These are phyloP conservation scores for Microstegium vimineum DNA, from an alignment of 176 grass and related monocot species.

Conservation along the genomic window DNA sequence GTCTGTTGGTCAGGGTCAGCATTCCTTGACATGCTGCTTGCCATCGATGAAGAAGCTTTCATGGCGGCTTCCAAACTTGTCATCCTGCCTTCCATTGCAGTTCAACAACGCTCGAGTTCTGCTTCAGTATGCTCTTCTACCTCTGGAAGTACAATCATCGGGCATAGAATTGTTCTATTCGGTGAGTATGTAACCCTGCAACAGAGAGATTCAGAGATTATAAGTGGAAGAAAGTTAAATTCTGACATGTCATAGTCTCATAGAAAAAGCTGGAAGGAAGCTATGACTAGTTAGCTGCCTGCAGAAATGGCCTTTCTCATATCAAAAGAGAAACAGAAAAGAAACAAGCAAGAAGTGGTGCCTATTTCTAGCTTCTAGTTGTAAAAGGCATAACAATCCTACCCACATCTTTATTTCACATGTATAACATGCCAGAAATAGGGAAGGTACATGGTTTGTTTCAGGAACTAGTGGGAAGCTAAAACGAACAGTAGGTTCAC, in stretches of 20 bases:
- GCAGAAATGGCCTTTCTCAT: not conserved
- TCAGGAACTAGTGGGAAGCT: not conserved
- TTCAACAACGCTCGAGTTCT: conserved; percentile 1
- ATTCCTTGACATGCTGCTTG: not conserved
- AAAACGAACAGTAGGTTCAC: not conserved
- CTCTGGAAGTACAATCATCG: conserved; percentile 8
- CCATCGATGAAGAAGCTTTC: conserved; percentile 47
- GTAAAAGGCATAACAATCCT: not conserved
- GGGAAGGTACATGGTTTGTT: not conserved
- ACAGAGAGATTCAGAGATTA: not conserved
- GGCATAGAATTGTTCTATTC: not conserved
- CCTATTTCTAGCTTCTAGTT: conserved; percentile 6
- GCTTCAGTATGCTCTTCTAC: conserved; percentile 38
- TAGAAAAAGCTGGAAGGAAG: not conserved
- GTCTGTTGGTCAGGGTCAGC: conserved; percentile 31
- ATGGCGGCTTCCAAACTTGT: conserved; percentile 40
- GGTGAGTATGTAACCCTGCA: conserved; percentile 28
- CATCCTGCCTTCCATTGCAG: conserved; percentile 35
- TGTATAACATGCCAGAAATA: not conserved
- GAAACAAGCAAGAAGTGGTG: not conserved
- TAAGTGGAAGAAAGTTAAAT: not conserved
- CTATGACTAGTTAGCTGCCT: not conserved
- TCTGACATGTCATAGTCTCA: not conserved
- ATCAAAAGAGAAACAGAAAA: not conserved
- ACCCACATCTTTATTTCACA: not conserved